These are phyloP conservation scores for Trifolium subterraneum DNA, from an alignment of 306 rosid species.

Conservation along the genomic window DNA sequence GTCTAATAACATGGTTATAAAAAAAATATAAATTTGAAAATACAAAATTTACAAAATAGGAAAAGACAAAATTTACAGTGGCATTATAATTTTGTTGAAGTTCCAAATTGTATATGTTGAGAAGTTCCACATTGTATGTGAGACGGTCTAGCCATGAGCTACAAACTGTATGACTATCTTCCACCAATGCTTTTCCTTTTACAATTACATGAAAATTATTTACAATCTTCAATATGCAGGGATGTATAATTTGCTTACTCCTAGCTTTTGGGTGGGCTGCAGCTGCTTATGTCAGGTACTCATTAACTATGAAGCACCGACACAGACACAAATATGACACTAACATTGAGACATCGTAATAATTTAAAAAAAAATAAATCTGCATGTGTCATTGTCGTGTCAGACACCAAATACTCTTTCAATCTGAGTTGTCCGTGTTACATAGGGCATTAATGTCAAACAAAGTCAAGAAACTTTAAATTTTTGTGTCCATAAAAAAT, in stretches of 20 bases:
- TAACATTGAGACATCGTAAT: background rate
- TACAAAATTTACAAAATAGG: no score
- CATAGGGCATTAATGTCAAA: background rate
- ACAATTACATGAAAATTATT: no score
- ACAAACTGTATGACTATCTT: no score
- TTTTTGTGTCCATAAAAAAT: slow-evolving; percentile 1
- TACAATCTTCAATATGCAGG: slow-evolving; percentile 61
- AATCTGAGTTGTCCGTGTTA: background rate
- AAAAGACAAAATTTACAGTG: no score
- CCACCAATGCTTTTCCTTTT: no score
- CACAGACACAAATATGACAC: background rate
- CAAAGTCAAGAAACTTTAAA: slow-evolving; percentile 19
- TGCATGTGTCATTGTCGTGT: background rate
- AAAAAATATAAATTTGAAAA: no score
- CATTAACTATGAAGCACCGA: background rate
- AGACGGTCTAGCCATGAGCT: no score
- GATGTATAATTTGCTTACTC: slow-evolving; percentile 70
- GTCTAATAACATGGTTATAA: no score
- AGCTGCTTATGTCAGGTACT: slow-evolving; percentile 90
- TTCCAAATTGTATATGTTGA: no score
- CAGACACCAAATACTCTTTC: background rate
- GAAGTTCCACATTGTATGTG: no score
- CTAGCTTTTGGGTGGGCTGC: slow-evolving; percentile 88
- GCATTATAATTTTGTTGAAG: no score
- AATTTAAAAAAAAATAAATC: background rate